A percentile compares a stretch with the other conserved stretches of the same genome.
phyloP scores from a whole-genome alignment of 2,329 filamentous ascomycete species.

The Fusarium humuli region DNA sequence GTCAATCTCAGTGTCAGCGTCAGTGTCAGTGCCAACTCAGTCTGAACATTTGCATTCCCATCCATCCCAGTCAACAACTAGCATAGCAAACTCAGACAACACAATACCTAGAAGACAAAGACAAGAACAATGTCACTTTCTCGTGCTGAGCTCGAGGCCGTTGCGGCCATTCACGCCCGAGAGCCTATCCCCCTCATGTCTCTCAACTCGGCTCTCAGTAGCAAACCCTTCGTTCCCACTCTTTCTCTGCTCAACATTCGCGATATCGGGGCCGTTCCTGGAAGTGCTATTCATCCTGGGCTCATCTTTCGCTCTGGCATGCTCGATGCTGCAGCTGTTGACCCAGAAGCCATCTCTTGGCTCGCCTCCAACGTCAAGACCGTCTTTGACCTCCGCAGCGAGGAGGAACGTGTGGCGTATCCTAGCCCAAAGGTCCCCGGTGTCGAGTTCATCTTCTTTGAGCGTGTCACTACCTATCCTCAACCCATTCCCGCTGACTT shows the following conservation, averaged over 20 bases:
- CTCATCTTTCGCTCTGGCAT: conserved; percentile 62
- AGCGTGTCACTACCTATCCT: conserved; percentile 51
- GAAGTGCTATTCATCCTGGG: conserved; percentile 55
- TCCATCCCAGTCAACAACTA: neutral
- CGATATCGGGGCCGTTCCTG: conserved; percentile 60
- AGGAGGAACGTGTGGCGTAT: conserved; percentile 55
- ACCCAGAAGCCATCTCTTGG: conserved; percentile 51
- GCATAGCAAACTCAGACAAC: neutral
- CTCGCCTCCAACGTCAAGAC: conserved; percentile 55
- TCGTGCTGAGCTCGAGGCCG: conserved; percentile 48
- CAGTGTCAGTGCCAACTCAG: conserved; percentile 13
- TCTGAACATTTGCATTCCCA: neutral
- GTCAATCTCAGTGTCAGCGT: neutral
- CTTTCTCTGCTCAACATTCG: conserved; percentile 64
- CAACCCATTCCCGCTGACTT: conserved; percentile 56
- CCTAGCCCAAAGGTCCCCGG: conserved; percentile 60
- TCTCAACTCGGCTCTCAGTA: conserved; percentile 53
- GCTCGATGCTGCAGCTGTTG: conserved; percentile 49
- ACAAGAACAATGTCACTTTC: conserved; percentile 39
- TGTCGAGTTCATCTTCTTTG: conserved; percentile 60
- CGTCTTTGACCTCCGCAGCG: conserved; percentile 65
- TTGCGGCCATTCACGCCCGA: conserved; percentile 57
- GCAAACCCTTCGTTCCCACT: conserved; percentile 60
- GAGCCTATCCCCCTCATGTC: conserved; percentile 53
- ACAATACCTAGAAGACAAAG: neutral